Evolutionary conservation across 2,329 filamentous ascomycete species (phyloP), one percentile per base, ranked within the genome.

Genomic region (Lojkania enalia): DNA sequence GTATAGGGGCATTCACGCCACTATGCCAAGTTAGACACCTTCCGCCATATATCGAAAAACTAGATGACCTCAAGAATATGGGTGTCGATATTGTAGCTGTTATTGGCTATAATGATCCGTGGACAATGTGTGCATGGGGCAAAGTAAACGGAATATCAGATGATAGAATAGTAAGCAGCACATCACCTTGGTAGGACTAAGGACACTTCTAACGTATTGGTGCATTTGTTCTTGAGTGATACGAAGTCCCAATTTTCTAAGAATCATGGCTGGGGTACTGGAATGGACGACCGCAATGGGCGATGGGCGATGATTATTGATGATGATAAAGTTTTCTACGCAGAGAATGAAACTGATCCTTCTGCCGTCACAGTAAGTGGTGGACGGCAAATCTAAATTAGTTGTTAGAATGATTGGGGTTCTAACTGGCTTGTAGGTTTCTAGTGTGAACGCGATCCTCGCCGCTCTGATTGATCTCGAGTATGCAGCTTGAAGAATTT

Each of bases 91-190:
- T 86, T 52, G 82, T 95, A 61, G 81, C 89, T 57, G 82, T 94
- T 65, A 85, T 95, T 64, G 87, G 88, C 48, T 86, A 77, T 77
- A 95, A 95, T 73, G 90, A 95, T 73, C 77, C 85, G 54, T 95
- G 79, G 67, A 90, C 95, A 71, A 92, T 92, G 88, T 85, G 83
- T 61, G 89, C 87, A 42, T 94, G 88, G 88, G 86, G 84, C 73
- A 95, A 95, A 81, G 89, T 90, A 65, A 92, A 95, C 74, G 79
- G 79, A 40, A 78, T 92, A 65, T 85, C 81, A 64, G 83, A 84
- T 54, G 85, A 92, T 59, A 79, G 81, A 61, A 82, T 87, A 60
- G 78, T 85, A 70, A 46, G 77, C 30, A n/a, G n/a, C 7, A 27
- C n/a, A 27, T 27, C 23, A 27, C 7, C n/a, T n/a, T n/a, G n/a